Base-by-base conservation (phyloP, 768 basidiomycete species). In the Agaricus sinodeliciosus region DNA sequence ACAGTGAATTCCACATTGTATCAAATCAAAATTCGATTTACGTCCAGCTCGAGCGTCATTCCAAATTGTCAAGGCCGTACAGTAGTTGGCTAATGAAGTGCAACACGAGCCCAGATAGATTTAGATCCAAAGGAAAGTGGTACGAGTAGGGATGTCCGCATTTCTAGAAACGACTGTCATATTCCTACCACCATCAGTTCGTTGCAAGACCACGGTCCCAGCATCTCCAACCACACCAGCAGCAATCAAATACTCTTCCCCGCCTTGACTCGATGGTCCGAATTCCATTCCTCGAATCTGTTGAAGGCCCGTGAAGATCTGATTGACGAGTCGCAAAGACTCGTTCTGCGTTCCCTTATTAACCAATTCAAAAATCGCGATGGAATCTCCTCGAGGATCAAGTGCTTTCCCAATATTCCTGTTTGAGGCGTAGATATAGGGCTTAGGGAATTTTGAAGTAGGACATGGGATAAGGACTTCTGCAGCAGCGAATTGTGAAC, bases 251-350 rank as follows among this genome's bases (percentile, higher is more conserved):
- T 59, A 69, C 47, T 66, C 75, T 44, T 79, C 79, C 26, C 74
- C 76, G 26, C 73, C 72, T n/a, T 67, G 67, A 51, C 69, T 62
- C 51, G 65, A 57, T 2, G 75, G 72, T 4, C 79, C 78, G 49
- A 85, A 70, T 65, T 76, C 73, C 82, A 87, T 85, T 3, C 83
- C 85, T 27, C 84, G 70, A 31, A 86, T 74, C 62, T 85, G 79
- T 58, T 80, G 69, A 18, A 59, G 49, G 3, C 56, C 58, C 1
- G 58, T 59, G 42, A 48, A 57, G 3, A 59, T 54, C 11, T 59
- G 56, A n/a, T 54, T 59, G 7, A 78, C 63, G 4, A 75, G 60
- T 26, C 59, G 60, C 46, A 71, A 25, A 7, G 31, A 42, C 34
- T 59, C 58, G 11, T 53, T 18, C 16, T 35, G 8, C 9, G 36